These are phyloP conservation scores for Venturia oleaginea DNA, from an alignment of 2,329 filamentous ascomycete genomes.

Conservation along the genomic window DNA sequence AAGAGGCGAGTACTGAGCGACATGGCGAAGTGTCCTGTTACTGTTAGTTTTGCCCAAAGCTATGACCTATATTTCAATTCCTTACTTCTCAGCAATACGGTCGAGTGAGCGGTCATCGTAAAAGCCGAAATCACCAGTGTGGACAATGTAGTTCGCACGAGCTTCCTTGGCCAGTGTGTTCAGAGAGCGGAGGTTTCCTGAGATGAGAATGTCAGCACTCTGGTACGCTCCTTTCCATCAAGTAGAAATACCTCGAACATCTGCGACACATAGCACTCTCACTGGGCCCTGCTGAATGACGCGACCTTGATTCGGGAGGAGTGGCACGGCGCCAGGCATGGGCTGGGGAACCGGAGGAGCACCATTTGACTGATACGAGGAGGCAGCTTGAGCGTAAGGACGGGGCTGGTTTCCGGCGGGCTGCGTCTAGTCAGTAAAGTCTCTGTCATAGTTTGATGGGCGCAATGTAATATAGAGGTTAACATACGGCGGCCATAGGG, in stretches of 20 bases:
- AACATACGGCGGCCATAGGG: constrained; percentile 3
- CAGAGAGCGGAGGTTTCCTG: constrained; percentile 88
- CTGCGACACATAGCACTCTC: constrained; percentile 43
- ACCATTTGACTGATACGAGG: constrained; percentile 23
- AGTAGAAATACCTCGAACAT: constrained; percentile 38
- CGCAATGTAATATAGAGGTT: not conserved
- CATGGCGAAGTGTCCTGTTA: constrained; percentile 84
- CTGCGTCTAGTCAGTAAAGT: constrained; percentile 21
- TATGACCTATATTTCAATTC: not conserved
- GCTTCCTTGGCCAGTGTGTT: constrained; percentile 95
- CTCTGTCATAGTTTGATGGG: not conserved
- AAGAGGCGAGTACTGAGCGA: constrained; percentile 94
- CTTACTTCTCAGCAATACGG: constrained; percentile 93
- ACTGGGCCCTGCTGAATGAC: constrained; percentile 41
- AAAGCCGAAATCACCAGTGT: constrained; percentile 98
- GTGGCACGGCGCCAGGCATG: constrained; percentile 35
- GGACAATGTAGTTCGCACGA: constrained; percentile 93
- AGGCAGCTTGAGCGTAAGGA: constrained; percentile 37
- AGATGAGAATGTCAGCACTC: not conserved
- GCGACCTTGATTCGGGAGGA: constrained; percentile 44
- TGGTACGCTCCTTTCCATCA: not conserved
- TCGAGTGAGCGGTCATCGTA: constrained; percentile 95
- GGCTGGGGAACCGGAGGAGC: constrained; percentile 33
- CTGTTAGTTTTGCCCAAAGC: constrained; percentile 15
- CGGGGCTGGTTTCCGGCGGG: constrained; percentile 43